Base-by-base conservation (phyloP, 73 alveolate species). In the Halteria grandinella region DNA sequence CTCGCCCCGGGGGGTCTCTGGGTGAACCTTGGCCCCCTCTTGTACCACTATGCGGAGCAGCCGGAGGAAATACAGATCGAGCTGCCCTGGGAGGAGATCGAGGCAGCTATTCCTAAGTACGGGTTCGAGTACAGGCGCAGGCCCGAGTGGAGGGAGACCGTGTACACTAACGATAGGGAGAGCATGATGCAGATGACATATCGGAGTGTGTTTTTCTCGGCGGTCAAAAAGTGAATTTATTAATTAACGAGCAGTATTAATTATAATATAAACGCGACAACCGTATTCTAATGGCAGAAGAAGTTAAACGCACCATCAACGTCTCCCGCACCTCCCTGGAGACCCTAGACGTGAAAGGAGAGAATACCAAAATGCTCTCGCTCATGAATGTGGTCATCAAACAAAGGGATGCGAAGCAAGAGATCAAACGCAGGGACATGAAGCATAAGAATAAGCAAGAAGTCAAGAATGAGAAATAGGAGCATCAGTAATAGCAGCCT, bases 11-110 rank as follows among this genome's bases (percentile, higher is more conserved):
- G 98, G 31, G 98, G 99, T 36, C 57, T 85, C 24, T 96, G 99
- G 98, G 75, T 95, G 18, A 95, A 94, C 69, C 79, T 95, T 76
- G 99, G 99, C 0, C 98, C 98, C 37, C 75, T 95, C 50, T 93
- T 91, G 17, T 95, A 95, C 76, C 97, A 89, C 79, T 93, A 91
- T 80, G 85, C 98, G 11, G 95, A 91, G n/a, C 51, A 71, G 60
- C 88, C 75, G 39, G 41, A 91, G 50, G 98, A 89, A 73, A 63
- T 85, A 1, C 60, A 90, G 36, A 77, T 95, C 37, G 98, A 93
- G 73, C 83, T 95, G 18, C 36, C 95, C 44, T 95, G 97, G 97
- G 94, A 90, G 36, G 98, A 93, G 63, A 62, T 95, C 0, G 86
- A 84, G 58, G 21, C 78, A 24, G 74, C 74, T 66, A 74, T 90